Percentiles rank a stretch among this genome's conserved stretches.
Evolutionary conservation across 441 rosid genomes (phyloP).

Genomic region (Pelargonium citronellum): DNA sequence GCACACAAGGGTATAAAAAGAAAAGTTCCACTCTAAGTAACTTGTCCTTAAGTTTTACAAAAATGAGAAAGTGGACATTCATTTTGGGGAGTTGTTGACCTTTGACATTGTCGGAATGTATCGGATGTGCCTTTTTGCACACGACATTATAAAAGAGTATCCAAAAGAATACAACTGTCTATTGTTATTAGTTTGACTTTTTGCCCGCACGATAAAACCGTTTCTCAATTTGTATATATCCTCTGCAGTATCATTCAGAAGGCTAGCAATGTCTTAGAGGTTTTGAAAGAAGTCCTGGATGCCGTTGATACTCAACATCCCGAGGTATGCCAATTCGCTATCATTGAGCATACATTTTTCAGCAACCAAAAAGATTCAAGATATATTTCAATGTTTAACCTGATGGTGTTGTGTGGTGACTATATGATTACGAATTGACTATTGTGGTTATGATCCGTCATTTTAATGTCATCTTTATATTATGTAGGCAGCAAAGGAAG

Average conservation of each 20-base stretch:
- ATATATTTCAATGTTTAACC: neutral
- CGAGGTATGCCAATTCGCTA: constrained; percentile 42
- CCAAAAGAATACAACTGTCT: neutral
- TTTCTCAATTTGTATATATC: constrained; percentile 8
- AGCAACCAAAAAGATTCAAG: neutral
- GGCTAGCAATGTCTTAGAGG: constrained; percentile 79
- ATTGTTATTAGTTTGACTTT: neutral
- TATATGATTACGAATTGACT: constrained; percentile 8
- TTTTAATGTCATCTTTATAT: constrained; percentile 6
- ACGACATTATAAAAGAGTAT: neutral
- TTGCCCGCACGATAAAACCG: neutral
- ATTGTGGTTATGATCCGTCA: neutral
- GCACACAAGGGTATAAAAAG: too few species aligned
- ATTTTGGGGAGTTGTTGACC: neutral
- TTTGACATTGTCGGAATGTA: neutral
- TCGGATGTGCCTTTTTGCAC: neutral
- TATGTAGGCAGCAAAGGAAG: constrained; percentile 73
- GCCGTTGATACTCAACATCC: constrained; percentile 81
- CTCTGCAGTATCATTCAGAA: constrained; percentile 73
- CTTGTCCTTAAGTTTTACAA: too few species aligned
- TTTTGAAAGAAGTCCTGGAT: constrained; percentile 87
- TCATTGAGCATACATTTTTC: neutral
- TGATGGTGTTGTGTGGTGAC: neutral
- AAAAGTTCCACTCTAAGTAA: too few species aligned
- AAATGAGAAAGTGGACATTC: too few species aligned